Evolutionary conservation across 441 rosid genomes (phyloP).

Genomic region (Adansonia gregorii): DNA sequence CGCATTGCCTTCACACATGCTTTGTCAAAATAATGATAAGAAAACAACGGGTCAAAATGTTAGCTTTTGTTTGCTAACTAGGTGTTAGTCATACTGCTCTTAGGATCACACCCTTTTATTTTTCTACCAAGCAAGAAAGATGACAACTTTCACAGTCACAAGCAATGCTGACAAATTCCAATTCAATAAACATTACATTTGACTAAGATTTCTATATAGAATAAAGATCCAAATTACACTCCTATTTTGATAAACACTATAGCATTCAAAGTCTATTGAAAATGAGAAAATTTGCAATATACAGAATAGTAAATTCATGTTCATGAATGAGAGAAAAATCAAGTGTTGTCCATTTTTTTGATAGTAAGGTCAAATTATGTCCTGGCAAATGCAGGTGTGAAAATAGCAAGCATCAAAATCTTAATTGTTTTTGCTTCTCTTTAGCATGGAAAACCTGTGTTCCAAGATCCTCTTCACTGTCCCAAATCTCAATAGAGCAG

Average conservation of each 20-base stretch:
- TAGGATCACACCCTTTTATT: no score
- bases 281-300: neutral
- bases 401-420: constrained; percentile 15
- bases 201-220: neutral
- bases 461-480: constrained; percentile 8
- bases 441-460: constrained; percentile 20
- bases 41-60: no score
- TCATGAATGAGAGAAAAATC: neutral
- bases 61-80: neutral
- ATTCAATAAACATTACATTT: neutral
- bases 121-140: no score
- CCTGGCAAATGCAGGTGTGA: constrained; percentile 6
- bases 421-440: neutral
- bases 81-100: neutral
- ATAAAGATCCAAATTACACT: no score
- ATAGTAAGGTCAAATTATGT: constrained; percentile 21
- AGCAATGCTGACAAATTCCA: neutral
- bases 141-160: neutral
- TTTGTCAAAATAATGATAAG: no score
- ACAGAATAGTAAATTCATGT: neutral
- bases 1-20: no score
- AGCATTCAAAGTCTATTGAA: no score
- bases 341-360: constrained; percentile 24
- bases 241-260: neutral
- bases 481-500: constrained; percentile 21